These are phyloP conservation scores for Vitis hybrid DNA, from an alignment of 177 flowering plant genomes.

Conservation along the genomic window DNA sequence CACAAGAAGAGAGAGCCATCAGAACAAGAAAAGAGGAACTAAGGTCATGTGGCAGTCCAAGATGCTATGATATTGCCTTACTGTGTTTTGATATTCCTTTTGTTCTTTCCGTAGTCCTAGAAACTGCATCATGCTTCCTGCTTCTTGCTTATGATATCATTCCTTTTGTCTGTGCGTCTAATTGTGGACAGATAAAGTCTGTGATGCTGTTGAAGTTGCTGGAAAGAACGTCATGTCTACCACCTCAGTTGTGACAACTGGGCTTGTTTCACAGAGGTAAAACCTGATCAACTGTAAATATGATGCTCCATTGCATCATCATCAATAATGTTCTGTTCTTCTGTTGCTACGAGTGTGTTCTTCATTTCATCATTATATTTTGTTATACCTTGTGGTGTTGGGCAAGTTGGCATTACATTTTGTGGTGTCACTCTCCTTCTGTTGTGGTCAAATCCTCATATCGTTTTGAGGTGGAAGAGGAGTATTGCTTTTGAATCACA, in stretches of 20 bases:
- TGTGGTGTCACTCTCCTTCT: not conserved
- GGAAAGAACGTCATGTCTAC: constrained; percentile 88
- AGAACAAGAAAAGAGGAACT: too few species aligned
- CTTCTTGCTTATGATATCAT: not conserved
- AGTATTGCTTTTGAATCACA: not conserved
- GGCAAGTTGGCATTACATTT: not conserved
- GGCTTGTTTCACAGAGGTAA: constrained; percentile 77
- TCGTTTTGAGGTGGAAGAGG: not conserved
- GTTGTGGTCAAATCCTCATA: not conserved
- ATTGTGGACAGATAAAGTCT: constrained; percentile 56
- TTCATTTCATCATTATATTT: constrained; percentile 2
- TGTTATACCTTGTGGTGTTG: not conserved
- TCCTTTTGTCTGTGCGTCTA: not conserved
- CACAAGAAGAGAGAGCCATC: too few species aligned
- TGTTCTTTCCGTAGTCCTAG: not conserved
- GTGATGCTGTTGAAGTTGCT: constrained; percentile 91
- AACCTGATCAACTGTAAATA: not conserved
- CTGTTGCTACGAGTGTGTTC: not conserved
- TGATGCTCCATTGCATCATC: not conserved
- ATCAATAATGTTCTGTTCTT: not conserved
- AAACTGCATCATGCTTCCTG: not conserved
- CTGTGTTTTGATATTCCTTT: not conserved
- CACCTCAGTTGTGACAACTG: constrained; percentile 78
- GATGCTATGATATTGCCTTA: not conserved
- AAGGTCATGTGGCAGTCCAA: too few species aligned